Conservation (phyloP, 108 stramenopile genomes). For the Asterionellopsis glacialis region DNA sequence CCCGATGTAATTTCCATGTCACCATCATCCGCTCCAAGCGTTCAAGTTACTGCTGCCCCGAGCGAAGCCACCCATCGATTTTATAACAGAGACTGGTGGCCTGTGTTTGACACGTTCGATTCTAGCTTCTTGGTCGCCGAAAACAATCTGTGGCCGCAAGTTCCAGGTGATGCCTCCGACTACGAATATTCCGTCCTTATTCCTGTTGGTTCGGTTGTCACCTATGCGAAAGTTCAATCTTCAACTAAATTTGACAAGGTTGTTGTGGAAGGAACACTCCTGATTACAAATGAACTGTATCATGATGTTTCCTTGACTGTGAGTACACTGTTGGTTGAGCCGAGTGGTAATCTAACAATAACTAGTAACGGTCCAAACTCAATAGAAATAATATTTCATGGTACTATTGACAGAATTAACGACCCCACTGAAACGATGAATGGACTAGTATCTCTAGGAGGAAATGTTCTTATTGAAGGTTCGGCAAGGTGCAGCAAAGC, state of each 20-base stretch:
- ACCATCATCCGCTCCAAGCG: too few species aligned
- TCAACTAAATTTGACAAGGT: slow-evolving; percentile 1
- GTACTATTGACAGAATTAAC: neutral
- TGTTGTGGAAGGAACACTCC: neutral
- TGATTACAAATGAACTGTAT: too few species aligned
- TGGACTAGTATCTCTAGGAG: slow-evolving; percentile 9
- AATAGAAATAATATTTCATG: slow-evolving; percentile 9
- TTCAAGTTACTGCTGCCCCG: too few species aligned
- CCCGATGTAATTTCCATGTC: too few species aligned
- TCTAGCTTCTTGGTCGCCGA: slow-evolving; percentile 3
- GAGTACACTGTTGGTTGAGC: too few species aligned
- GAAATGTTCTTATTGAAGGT: slow-evolving; percentile 6
- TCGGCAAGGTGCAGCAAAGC: slow-evolving; percentile 11
- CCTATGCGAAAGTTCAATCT: slow-evolving; percentile 4
- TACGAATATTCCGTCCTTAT: slow-evolving; percentile 11
- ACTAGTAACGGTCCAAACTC: neutral
- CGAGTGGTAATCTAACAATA: too few species aligned
- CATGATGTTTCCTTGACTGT: too few species aligned
- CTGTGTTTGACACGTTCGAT: too few species aligned
- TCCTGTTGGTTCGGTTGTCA: slow-evolving; percentile 12
- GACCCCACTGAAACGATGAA: slow-evolving; percentile 12
- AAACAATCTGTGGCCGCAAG: neutral
- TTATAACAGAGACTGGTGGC: too few species aligned
- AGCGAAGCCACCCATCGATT: too few species aligned
- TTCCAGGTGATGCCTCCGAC: neutral